These are phyloP conservation scores for Parachaetomium inaequale DNA, from an alignment of 495 filamentous ascomycete genomes.

Conservation along the genomic window DNA sequence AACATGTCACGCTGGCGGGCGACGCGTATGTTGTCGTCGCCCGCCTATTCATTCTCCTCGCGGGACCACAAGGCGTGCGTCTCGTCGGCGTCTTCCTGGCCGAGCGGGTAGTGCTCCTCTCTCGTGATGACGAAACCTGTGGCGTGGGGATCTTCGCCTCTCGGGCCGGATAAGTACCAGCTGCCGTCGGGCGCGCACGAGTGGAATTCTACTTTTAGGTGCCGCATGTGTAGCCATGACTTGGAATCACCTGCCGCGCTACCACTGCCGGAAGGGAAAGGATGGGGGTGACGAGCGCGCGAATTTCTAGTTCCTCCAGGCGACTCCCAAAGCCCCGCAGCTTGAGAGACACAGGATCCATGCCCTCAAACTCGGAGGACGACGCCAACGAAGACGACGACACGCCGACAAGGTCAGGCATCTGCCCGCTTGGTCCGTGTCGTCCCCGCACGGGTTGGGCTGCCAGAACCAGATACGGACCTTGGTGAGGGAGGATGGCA, in stretches of 20 bases:
- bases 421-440: slow-evolving; percentile 1
- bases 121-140: slow-evolving; percentile 31
- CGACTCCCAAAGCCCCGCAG: slow-evolving; percentile 4
- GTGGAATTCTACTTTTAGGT: slow-evolving; percentile 32
- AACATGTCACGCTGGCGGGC: slow-evolving; percentile 29
- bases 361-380: not conserved
- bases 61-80: slow-evolving; percentile 23
- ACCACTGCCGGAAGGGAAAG: slow-evolving; percentile 28
- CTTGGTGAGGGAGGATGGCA: slow-evolving; percentile 4
- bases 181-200: slow-evolving; percentile 30
- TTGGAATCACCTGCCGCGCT: slow-evolving; percentile 1
- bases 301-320: slow-evolving; percentile 6
- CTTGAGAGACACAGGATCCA: slow-evolving; percentile 6
- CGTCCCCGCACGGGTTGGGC: not conserved
- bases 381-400: not conserved
- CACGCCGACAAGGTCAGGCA: slow-evolving; percentile 12
- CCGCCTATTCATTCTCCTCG: slow-evolving; percentile 25
- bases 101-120: slow-evolving; percentile 33
- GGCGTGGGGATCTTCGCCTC: slow-evolving; percentile 26
- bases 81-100: slow-evolving; percentile 24
- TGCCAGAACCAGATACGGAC: slow-evolving; percentile 9
- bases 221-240: slow-evolving; percentile 30
- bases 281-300: slow-evolving; percentile 24
- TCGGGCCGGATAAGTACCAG: slow-evolving; percentile 33
- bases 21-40: not conserved